These are phyloP conservation scores for Bullera alba DNA, from an alignment of 768 basidiomycete genomes.

Conservation along the genomic window DNA sequence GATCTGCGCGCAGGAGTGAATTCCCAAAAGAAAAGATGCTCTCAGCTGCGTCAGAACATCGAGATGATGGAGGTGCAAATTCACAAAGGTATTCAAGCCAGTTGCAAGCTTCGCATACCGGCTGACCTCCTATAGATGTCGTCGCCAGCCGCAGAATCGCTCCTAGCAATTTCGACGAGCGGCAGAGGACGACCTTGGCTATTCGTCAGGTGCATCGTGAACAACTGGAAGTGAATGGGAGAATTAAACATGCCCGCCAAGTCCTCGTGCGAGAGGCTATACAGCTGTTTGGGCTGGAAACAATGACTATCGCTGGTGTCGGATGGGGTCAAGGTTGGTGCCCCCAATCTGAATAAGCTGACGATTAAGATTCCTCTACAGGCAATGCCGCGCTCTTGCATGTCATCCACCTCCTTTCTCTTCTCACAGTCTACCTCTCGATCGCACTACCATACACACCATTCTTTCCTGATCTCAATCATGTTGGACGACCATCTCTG, in stretches of 20 bases:
- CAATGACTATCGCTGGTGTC: conserved; percentile 14
- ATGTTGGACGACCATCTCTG: conserved; percentile 25
- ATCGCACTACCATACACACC: conserved; percentile 35
- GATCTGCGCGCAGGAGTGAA: not conserved
- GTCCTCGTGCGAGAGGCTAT: conserved; percentile 35
- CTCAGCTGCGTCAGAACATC: not conserved
- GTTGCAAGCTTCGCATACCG: too few relatives aligned
- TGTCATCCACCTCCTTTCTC: conserved; percentile 32
- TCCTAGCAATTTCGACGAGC: too few relatives aligned
- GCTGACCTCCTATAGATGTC: too few relatives aligned
- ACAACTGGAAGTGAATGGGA: conserved; percentile 9
- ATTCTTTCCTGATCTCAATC: conserved; percentile 1
- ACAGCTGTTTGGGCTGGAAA: conserved; percentile 27
- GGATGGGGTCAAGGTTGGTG: too few relatives aligned
- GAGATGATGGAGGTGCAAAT: too few relatives aligned
- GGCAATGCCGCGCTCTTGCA: conserved; percentile 37
- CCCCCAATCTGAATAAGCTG: too few relatives aligned
- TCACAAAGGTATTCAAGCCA: too few relatives aligned
- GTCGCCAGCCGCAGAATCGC: too few relatives aligned
- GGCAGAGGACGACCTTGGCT: too few relatives aligned
- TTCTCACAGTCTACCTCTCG: conserved; percentile 37
- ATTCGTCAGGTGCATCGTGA: not conserved
- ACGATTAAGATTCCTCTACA: conserved; percentile 8
- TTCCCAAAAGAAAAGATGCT: not conserved
- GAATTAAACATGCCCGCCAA: conserved; percentile 24